Evolutionary conservation across 768 basidiomycete species (phyloP).

Genomic region (Suillus spraguei): DNA sequence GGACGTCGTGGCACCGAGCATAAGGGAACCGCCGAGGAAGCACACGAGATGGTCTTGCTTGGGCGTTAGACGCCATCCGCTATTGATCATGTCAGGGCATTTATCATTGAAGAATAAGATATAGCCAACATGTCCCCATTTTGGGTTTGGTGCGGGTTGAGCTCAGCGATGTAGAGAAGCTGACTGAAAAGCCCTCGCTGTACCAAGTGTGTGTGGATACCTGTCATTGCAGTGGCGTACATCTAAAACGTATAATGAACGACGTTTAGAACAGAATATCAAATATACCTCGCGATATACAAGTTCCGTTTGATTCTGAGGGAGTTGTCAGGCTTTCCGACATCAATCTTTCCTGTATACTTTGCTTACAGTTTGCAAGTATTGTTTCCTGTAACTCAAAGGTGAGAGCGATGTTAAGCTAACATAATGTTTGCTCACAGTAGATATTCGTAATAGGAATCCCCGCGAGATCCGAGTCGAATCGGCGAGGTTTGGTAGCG

Average conservation of each 20-base stretch:
- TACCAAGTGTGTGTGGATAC: slow-evolving; percentile 76
- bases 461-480: slow-evolving; percentile 88
- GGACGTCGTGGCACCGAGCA: slow-evolving; percentile 81
- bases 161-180: slow-evolving; percentile 81
- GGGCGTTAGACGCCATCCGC: slow-evolving; percentile 73
- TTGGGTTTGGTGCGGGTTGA: slow-evolving; percentile 56
- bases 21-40: slow-evolving; percentile 90
- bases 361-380: slow-evolving; percentile 33
- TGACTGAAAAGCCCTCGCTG: slow-evolving; percentile 58
- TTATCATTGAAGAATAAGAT: background rate
- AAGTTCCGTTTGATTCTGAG: slow-evolving; percentile 68
- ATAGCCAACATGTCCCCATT: slow-evolving; percentile 37
- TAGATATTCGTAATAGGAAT: slow-evolving; percentile 93
- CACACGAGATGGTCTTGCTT: slow-evolving; percentile 98
- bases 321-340: slow-evolving; percentile 10
- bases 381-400: slow-evolving; percentile 29
- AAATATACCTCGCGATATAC: slow-evolving; percentile 72
- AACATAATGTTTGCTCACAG: slow-evolving; percentile 48
- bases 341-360: background rate
- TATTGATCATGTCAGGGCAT: slow-evolving; percentile 8
- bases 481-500: slow-evolving; percentile 69
- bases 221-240: slow-evolving; percentile 86
- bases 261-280: slow-evolving; percentile 1
- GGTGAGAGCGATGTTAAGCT: slow-evolving; percentile 7
- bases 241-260: slow-evolving; percentile 51